Evolutionary conservation across 768 basidiomycete genomes (phyloP).

Genomic region (Cystobasidium tubakii): DNA sequence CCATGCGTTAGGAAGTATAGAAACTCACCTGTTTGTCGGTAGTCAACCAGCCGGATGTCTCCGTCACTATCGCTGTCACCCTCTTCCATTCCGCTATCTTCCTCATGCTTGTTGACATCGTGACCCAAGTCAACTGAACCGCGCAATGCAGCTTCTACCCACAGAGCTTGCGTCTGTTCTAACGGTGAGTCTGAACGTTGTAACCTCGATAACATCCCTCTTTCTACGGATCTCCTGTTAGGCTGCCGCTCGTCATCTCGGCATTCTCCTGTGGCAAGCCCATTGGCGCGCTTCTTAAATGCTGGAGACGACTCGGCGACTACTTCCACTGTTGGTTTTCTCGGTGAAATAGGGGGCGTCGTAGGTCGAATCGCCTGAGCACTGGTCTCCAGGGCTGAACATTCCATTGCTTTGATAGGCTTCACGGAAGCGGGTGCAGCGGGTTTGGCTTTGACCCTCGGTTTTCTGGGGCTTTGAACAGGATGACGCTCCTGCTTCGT

Average conservation of each 20-base stretch:
- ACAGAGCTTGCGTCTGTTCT: background rate
- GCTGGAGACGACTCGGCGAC: background rate
- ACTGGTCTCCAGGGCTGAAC: background rate
- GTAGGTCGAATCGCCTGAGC: background rate
- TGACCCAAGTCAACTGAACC: background rate
- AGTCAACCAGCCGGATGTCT: background rate
- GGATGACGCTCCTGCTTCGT: background rate
- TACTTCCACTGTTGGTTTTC: background rate
- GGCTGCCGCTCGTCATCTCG: background rate
- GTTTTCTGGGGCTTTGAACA: background rate
- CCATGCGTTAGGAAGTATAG: no score
- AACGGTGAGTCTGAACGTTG: background rate
- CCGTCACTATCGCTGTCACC: background rate
- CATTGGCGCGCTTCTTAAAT: background rate
- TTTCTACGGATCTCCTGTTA: background rate
- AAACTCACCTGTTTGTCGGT: slow-evolving; percentile 19
- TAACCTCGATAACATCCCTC: background rate
- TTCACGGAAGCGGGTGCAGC: background rate
- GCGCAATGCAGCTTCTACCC: background rate
- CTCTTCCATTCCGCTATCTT: background rate
- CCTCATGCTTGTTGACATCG: background rate
- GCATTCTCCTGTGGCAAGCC: background rate
- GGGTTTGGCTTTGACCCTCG: background rate
- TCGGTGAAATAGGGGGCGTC: background rate
- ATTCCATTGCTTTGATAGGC: background rate